Evolutionary conservation across 2,329 filamentous ascomycete genomes (phyloP), one percentile per base, ranked within the genome.

Genomic region (Talaromyces sp.): DNA sequence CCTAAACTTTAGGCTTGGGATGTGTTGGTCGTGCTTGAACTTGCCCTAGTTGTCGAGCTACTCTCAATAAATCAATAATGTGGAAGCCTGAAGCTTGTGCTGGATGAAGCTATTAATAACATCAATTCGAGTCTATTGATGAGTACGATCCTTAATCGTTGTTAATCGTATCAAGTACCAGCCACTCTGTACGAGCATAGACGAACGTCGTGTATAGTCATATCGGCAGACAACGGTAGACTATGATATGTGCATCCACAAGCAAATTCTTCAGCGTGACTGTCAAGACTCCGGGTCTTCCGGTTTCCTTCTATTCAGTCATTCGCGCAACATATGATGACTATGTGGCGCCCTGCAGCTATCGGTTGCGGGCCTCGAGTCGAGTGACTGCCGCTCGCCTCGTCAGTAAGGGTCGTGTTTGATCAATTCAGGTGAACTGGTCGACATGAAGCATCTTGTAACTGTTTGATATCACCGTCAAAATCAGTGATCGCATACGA

Each of bases 61-160:
- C 27, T n/a, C 7, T 41, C 37, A 33, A 43, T 45, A 10, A 10
- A 13, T 41, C 37, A 16, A 43, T 45, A 59, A 59, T 45, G 56
- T 59, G 37, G 56, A 19, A n/a, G 56, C 56, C 56, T 59, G 37
- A n/a, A 27, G 13, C 35, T 24, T 27, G 19, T 33, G 35, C 35
- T 58, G 56, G 54, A 27, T 27, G 56, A 41, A 39, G 35, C 56
- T 59, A 59, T 31, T 41, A 59, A 59, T 59, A 59, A 59, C 37
- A 27, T 22, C 33, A 8, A 4, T 2, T 16, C 9, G 48, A 52
- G 14, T 16, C 47, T 50, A 50, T 8, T 2, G 31, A 22, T 22
- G 50, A 35, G 50, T 54, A 22, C 11, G 50, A 41, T 41, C 54
- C 54, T 19, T n/a, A 41, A 58, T 37, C 9, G 54, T 43, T 19